Base-by-base conservation (phyloP, 768 basidiomycete genomes). In the Serendipita sp. region DNA sequence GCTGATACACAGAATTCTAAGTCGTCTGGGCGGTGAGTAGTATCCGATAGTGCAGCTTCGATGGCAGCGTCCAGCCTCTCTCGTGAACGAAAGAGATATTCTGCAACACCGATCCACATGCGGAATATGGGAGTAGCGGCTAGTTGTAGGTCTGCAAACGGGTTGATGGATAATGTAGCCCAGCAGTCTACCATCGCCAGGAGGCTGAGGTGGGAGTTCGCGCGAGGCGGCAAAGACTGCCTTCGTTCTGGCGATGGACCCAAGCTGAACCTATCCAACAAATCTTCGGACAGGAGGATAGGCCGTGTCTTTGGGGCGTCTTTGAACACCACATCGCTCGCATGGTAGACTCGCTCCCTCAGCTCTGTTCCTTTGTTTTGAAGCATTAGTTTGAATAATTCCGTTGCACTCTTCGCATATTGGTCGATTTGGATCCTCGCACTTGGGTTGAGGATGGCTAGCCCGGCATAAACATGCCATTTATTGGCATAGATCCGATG, bases 131-230 rank as follows among this genome's bases (percentile, higher is more conserved):
- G 96, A 1, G 94, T 99, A 5, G 93, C 95, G 0, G 95, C 95
- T 51, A 98, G 83, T 5, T 86, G 81, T 67, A 98, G 84, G 76
- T 98, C 94, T 38, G 83, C 84, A 72, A 89, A 95, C 0, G 96
- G 96, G 64, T 89, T 83, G 71, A 96, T 93, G 0, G 78, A 76
- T 63, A 98, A 83, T 62, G 82, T 81, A 5, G 90, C 87, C 96
- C 96, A 99, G 70, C 90, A 94, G 74, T 99, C 96, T 18, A 97
- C 96, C 93, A 99, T 98, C 15, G 94, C 93, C 56, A 98, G 83
- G 5, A 99, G 80, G 7, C 91, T 86, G 64, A 98, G 83, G 73
- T 99, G 95, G 0, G 92, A 94, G 72, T 98, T 97, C 5, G 82
- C 82, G 5, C 79, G 76, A 66, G 80, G 65, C 1, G 67, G 32